phyloP scores from a whole-genome alignment of 2,329 filamentous ascomycete species.

The Volutella citrinella region DNA sequence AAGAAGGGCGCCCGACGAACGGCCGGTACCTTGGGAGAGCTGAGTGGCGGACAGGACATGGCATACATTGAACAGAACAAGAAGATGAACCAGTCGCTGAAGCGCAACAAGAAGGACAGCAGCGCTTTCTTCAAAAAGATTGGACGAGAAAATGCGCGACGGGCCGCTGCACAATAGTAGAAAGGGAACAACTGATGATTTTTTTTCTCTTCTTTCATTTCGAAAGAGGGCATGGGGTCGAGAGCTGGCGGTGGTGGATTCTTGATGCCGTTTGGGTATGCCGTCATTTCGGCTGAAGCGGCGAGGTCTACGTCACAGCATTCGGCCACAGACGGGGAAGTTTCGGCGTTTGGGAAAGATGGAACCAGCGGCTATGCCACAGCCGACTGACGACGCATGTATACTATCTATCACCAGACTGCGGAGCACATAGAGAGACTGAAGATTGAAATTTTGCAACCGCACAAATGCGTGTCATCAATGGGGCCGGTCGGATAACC shows the following conservation, averaged over 20 bases:
- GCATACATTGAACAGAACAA: constrained; percentile 88
- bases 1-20: constrained; percentile 67
- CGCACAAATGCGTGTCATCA: too few species aligned
- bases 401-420: constrained; percentile 8
- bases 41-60: constrained; percentile 94
- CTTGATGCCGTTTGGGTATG: too few species aligned
- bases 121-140: constrained; percentile 42
- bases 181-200: too few species aligned
- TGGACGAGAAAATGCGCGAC: constrained; percentile 37
- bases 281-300: too few species aligned
- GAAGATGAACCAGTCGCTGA: constrained; percentile 53
- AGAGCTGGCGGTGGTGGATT: constrained; percentile 3
- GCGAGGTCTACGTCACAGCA: too few species aligned
- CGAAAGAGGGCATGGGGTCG: constrained; percentile 3
- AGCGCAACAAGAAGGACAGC: constrained; percentile 39
- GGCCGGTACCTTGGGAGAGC: constrained; percentile 78
- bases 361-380: too few species aligned
- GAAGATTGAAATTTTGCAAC: too few species aligned
- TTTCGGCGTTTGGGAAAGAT: constrained; percentile 22
- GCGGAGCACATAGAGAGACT: too few species aligned
- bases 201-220: constrained; percentile 4
- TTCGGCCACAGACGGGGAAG: constrained; percentile 16
- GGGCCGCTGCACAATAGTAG: constrained; percentile 30
- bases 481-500: too few species aligned
- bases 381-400: constrained; percentile 10